A percentile compares a stretch with the other conserved stretches of the same genome.
These are phyloP conservation scores for Phaeotremella fagi DNA, from an alignment of 768 basidiomycete genomes.

Conservation along the genomic window DNA sequence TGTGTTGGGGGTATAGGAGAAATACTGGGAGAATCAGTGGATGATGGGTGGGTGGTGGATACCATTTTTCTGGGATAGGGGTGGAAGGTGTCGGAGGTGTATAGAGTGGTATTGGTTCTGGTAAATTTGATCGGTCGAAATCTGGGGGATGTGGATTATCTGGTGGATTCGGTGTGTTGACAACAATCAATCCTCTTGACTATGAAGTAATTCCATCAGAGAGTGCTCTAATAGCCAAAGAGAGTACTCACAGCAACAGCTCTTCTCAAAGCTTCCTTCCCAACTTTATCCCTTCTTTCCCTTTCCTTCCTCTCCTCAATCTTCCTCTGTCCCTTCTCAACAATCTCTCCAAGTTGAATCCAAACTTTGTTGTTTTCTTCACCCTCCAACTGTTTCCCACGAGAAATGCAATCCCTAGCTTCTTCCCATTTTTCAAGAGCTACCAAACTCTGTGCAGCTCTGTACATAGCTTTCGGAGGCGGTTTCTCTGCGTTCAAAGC, in stretches of 20 bases:
- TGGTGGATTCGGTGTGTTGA: constrained; percentile 42
- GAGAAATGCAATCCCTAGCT: constrained; percentile 74
- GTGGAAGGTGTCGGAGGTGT: not conserved
- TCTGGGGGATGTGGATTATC: constrained; percentile 47
- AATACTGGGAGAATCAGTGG: constrained; percentile 77
- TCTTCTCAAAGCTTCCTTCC: constrained; percentile 54
- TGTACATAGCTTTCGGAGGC: constrained; percentile 76
- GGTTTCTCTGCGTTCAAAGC: constrained; percentile 17
- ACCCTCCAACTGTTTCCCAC: constrained; percentile 36
- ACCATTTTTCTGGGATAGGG: constrained; percentile 50
- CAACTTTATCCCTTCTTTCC: constrained; percentile 51
- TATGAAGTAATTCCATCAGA: constrained; percentile 42
- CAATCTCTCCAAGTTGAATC: constrained; percentile 50
- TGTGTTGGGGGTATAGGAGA: constrained; percentile 86
- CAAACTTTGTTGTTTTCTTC: constrained; percentile 54
- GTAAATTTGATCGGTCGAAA: constrained; percentile 36
- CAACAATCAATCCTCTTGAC: constrained; percentile 59
- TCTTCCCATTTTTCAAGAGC: constrained; percentile 72
- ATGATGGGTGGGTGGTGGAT: constrained; percentile 53
- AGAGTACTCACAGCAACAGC: constrained; percentile 61
- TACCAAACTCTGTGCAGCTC: constrained; percentile 72
- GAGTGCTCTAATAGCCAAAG: not conserved
- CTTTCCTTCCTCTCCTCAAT: constrained; percentile 46
- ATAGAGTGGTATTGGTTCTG: constrained; percentile 17
- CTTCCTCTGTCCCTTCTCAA: constrained; percentile 29